Evolutionary conservation across 441 rosid species (phyloP).

Genomic region (Populus hybrid): DNA sequence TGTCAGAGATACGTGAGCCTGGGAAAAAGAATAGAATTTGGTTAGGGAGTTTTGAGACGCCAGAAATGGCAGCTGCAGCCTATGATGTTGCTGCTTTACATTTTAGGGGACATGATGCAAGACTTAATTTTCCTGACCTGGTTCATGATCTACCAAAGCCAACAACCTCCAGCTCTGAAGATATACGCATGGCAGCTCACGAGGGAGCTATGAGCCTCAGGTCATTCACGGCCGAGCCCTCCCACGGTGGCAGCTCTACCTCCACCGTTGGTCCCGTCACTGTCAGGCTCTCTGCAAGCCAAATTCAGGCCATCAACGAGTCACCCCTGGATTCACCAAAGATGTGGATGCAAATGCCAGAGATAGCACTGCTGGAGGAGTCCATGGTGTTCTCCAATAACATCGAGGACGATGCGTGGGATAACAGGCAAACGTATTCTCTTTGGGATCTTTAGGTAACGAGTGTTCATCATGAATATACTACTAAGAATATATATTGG

Average conservation of each 20-base stretch:
- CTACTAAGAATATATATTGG: not conserved
- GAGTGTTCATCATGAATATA: no score
- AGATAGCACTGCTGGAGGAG: constrained; percentile 12
- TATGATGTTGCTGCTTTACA: constrained; percentile 73
- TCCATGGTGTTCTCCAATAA: constrained; percentile 14
- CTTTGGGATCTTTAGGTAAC: constrained; percentile 30
- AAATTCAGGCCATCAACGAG: constrained; percentile 79
- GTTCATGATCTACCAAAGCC: constrained; percentile 49
- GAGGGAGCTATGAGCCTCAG: constrained; percentile 46
- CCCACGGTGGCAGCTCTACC: not conserved
- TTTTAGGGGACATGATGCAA: constrained; percentile 55
- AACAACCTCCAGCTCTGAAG: constrained; percentile 42
- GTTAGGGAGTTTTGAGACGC: constrained; percentile 81
- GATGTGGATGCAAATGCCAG: constrained; percentile 48
- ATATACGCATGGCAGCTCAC: constrained; percentile 71
- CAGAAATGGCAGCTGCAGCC: constrained; percentile 91
- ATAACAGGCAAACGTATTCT: constrained; percentile 17
- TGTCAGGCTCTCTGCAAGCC: constrained; percentile 59
- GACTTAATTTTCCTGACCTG: constrained; percentile 63
- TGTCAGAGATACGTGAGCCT: constrained; percentile 84
- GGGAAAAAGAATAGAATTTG: constrained; percentile 74
- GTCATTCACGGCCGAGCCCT: not conserved
- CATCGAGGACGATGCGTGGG: constrained; percentile 17
- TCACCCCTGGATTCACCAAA: constrained; percentile 77
- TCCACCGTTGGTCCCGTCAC: constrained; percentile 27